Percentiles rank a stretch among this genome's conserved stretches.
Conservation (phyloP, 148 eudicot genomes). For the Spergularia bocconei region DNA sequence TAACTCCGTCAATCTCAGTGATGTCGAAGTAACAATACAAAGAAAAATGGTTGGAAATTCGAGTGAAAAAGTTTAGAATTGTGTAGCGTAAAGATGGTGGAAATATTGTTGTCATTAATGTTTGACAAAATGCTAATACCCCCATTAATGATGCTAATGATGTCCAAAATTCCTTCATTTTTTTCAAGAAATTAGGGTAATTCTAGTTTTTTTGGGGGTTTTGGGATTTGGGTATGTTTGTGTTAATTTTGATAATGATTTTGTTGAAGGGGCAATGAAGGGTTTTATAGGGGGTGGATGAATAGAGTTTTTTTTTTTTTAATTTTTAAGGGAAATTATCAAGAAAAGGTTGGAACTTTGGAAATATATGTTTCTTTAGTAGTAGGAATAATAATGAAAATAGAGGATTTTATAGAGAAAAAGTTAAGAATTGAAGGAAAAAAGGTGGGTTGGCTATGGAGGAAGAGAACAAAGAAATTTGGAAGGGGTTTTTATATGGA, state of each 20-base stretch:
- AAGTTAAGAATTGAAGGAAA: not conserved
- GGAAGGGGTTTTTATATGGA: conserved; percentile 13
- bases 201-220: not conserved
- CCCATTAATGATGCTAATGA: conserved; percentile 88
- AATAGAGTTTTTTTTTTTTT: not conserved
- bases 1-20: conserved; percentile 93
- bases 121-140: conserved; percentile 72
- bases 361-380: too few relatives aligned
- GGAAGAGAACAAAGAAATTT: conserved; percentile 10
- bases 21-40: conserved; percentile 83
- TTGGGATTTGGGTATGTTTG: not conserved
- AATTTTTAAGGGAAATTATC: too few relatives aligned
- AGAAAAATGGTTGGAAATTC: conserved; percentile 60
- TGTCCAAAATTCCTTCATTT: conserved; percentile 82
- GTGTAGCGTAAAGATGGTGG: conserved; percentile 80
- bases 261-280: not conserved
- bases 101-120: conserved; percentile 55
- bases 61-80: conserved; percentile 39
- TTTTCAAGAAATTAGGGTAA: not conserved
- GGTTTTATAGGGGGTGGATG: not conserved
- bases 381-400: conserved; percentile 9
- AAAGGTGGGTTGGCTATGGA: not conserved
- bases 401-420: not conserved
- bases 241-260: not conserved
- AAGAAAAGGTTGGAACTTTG: too few relatives aligned